phyloP scores from a whole-genome alignment of 2,329 filamentous ascomycete genomes.

The Aureobasidium sp. region DNA sequence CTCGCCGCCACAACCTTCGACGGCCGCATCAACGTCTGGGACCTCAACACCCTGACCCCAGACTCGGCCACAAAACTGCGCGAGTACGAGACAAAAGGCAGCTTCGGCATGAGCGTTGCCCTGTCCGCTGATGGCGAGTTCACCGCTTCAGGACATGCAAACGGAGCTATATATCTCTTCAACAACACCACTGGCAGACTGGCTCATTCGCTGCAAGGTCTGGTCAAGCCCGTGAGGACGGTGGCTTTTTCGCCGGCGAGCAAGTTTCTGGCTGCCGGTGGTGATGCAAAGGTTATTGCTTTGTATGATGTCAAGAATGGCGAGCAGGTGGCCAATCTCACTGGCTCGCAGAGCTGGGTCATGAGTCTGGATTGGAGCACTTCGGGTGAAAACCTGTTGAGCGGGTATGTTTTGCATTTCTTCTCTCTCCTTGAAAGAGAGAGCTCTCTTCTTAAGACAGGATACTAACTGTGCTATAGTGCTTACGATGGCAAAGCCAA shows the following conservation, averaged over 20 bases:
- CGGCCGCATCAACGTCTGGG: slow-evolving; percentile 84
- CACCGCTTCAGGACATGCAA: slow-evolving; percentile 88
- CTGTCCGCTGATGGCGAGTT: slow-evolving; percentile 70
- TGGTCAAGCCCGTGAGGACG: slow-evolving; percentile 77
- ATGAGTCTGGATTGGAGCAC: slow-evolving; percentile 87
- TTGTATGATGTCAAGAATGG: slow-evolving; percentile 89
- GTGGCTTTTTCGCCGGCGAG: slow-evolving; percentile 82
- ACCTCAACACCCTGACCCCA: slow-evolving; percentile 38
- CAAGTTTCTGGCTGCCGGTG: slow-evolving; percentile 78
- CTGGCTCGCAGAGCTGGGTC: slow-evolving; percentile 77
- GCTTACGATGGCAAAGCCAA: slow-evolving; percentile 91
- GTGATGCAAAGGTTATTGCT: slow-evolving; percentile 80
- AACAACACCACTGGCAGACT: slow-evolving; percentile 83
- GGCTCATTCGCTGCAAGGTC: slow-evolving; percentile 78
- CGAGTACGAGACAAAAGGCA: slow-evolving; percentile 86
- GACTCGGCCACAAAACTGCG: slow-evolving; percentile 53
- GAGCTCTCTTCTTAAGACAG: neutral
- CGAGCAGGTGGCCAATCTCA: slow-evolving; percentile 81
- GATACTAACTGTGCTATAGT: slow-evolving; percentile 26
- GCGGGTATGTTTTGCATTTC: slow-evolving; percentile 45
- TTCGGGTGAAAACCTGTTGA: slow-evolving; percentile 84
- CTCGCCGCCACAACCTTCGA: slow-evolving; percentile 83
- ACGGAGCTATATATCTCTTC: slow-evolving; percentile 87
- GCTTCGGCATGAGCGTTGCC: slow-evolving; percentile 84
- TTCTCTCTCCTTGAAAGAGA: neutral